A percentile compares a stretch with the other conserved stretches of the same genome.
These are phyloP conservation scores for Venustampulla echinocandica DNA, from an alignment of 495 filamentous ascomycete species.

Conservation along the genomic window DNA sequence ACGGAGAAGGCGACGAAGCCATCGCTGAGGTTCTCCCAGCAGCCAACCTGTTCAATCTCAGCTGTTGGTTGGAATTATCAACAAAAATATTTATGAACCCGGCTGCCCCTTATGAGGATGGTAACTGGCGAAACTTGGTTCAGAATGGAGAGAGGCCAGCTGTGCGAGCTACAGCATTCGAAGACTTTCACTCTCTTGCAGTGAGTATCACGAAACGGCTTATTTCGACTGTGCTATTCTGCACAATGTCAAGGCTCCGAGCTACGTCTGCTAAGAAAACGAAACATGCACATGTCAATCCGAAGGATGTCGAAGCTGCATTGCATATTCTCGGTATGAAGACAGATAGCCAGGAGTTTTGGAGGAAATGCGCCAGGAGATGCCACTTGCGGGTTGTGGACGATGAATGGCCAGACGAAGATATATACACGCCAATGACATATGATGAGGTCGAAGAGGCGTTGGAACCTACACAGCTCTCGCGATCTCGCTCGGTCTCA, in stretches of 20 bases:
- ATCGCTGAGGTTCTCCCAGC: constrained; percentile 35
- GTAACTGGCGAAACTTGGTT: constrained; percentile 56
- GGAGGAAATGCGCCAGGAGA: constrained; percentile 51
- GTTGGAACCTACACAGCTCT: background rate
- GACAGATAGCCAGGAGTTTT: constrained; percentile 40
- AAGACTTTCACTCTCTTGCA: constrained; percentile 63
- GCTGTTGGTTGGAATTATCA: constrained; percentile 57
- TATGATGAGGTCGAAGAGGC: constrained; percentile 16
- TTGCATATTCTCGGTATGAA: constrained; percentile 45
- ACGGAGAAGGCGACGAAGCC: constrained; percentile 25
- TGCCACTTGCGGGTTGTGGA: constrained; percentile 50
- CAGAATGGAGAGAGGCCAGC: constrained; percentile 47
- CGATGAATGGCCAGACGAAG: constrained; percentile 5
- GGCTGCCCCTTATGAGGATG: constrained; percentile 36
- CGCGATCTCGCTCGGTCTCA: constrained; percentile 1
- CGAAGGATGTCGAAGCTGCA: constrained; percentile 58
- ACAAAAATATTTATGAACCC: constrained; percentile 73
- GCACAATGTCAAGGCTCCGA: constrained; percentile 50
- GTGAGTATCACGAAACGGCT: constrained; percentile 60
- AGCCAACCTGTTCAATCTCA: constrained; percentile 47
- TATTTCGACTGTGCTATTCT: constrained; percentile 55
- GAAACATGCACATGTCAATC: constrained; percentile 34
- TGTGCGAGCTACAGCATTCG: constrained; percentile 56
- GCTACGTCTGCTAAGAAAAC: constrained; percentile 32
- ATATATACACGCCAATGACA: background rate